A percentile compares a stretch with the other conserved stretches of the same genome.
phyloP scores from a whole-genome alignment of 208 protist species.

The Crithidia expoeki region DNA sequence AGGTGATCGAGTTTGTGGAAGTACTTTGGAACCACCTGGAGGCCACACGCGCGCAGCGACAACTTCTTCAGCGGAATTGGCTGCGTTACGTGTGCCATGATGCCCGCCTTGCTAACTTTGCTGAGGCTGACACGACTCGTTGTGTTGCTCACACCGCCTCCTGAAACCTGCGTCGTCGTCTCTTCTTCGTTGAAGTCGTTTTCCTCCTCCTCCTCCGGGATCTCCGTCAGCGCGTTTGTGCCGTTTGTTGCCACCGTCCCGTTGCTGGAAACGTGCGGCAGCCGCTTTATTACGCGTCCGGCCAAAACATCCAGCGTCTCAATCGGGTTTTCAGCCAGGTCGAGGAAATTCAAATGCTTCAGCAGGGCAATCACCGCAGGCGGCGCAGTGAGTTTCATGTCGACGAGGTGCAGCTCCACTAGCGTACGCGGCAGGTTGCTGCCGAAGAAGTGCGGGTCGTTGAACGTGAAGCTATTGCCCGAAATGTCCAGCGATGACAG shows the following conservation, averaged over 20 bases:
- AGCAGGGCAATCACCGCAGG: slow-evolving; percentile 73
- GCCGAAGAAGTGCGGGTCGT: slow-evolving; percentile 77
- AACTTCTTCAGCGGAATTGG: slow-evolving; percentile 74
- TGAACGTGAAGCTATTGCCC: slow-evolving; percentile 70
- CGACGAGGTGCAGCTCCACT: slow-evolving; percentile 69
- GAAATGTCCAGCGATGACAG: slow-evolving; percentile 82
- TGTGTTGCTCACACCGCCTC: slow-evolving; percentile 23
- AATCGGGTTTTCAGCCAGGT: slow-evolving; percentile 81
- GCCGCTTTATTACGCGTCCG: slow-evolving; percentile 66
- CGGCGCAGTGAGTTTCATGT: slow-evolving; percentile 65
- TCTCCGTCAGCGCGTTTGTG: slow-evolving; percentile 23
- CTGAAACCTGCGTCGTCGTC: slow-evolving; percentile 33
- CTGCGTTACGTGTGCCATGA: slow-evolving; percentile 60
- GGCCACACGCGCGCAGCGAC: slow-evolving; percentile 68
- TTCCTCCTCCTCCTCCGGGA: slow-evolving; percentile 22
- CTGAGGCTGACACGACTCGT: slow-evolving; percentile 68
- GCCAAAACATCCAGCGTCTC: slow-evolving; percentile 86
- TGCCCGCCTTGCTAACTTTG: slow-evolving; percentile 71
- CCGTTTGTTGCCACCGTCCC: slow-evolving; percentile 17
- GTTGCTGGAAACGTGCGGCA: slow-evolving; percentile 39
- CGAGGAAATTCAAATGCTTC: slow-evolving; percentile 57
- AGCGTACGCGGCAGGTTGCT: slow-evolving; percentile 54
- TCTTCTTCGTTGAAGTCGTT: slow-evolving; percentile 41
- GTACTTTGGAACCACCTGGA: slow-evolving; percentile 86
- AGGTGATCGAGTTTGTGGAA: slow-evolving; percentile 85